Evolutionary conservation across 2,329 filamentous ascomycete genomes (phyloP).

Genomic region (Beauveria sp.): DNA sequence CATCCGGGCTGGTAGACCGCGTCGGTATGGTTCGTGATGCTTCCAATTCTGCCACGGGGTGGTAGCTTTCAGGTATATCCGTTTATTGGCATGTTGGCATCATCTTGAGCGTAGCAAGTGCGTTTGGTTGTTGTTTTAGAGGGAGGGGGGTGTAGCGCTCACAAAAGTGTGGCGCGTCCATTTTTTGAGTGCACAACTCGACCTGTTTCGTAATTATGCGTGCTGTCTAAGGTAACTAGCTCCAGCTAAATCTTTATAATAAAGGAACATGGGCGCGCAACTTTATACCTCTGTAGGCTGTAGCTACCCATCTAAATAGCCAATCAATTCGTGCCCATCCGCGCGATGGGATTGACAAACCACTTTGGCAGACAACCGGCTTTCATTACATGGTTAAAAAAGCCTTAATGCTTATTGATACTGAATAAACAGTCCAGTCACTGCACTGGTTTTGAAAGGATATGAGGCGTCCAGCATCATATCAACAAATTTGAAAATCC

Average conservation of each 20-base stretch:
- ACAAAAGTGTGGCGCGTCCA: no score
- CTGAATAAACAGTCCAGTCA: no score
- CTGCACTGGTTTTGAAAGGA: neutral
- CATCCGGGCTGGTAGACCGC: constrained; percentile 5
- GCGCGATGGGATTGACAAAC: neutral
- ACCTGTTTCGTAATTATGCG: no score
- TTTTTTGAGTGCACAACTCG: no score
- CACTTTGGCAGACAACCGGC: neutral
- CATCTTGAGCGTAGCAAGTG: neutral
- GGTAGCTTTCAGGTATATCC: neutral
- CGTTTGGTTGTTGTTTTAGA: neutral
- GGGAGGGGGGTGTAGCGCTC: no score
- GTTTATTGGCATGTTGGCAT: neutral
- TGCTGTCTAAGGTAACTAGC: no score
- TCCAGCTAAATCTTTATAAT: no score
- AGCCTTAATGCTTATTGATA: no score
- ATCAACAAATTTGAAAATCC: neutral
- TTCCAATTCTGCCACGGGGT: neutral
- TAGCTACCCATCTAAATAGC: no score
- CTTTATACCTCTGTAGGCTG: neutral
- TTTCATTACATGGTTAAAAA: no score
- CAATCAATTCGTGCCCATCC: neutral
- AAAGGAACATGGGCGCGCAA: neutral
- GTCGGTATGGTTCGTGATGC: neutral
- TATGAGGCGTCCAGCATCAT: neutral